Conservation (phyloP, 2,329 filamentous ascomycete species). For the Esteya vermicola region DNA sequence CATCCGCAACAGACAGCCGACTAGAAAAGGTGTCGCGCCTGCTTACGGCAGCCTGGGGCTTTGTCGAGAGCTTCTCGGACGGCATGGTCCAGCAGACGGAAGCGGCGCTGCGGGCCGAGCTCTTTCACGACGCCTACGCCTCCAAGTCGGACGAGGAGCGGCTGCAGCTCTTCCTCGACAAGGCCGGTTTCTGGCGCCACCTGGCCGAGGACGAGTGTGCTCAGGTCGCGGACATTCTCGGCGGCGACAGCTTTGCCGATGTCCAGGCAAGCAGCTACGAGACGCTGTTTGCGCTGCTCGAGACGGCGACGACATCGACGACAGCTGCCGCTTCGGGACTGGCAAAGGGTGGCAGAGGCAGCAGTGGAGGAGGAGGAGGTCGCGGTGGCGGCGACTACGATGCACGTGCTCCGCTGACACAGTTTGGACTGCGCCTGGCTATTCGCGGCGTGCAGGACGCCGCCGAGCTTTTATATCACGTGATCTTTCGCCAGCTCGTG, state of each 20-base stretch:
- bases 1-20: too few species aligned
- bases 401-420: conserved; percentile 43
- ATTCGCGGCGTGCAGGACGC: conserved; percentile 69
- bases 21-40: conserved; percentile 40
- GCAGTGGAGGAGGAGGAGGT: too few species aligned
- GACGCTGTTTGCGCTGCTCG: conserved; percentile 33
- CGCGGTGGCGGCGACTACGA: too few species aligned
- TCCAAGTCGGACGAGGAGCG: conserved; percentile 56
- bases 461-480: conserved; percentile 54
- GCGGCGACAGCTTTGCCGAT: conserved; percentile 47
- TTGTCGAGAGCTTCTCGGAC: conserved; percentile 57
- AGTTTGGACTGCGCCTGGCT: conserved; percentile 62
- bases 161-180: conserved; percentile 65
- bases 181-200: conserved; percentile 62
- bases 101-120: conserved; percentile 53
- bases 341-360: too few species aligned
- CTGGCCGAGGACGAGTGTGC: conserved; percentile 72
- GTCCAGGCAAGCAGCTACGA: conserved; percentile 41
- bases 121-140: conserved; percentile 60
- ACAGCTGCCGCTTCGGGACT: too few species aligned
- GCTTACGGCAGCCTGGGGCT: conserved; percentile 53
- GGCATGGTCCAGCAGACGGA: conserved; percentile 54
- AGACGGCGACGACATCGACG: conserved; percentile 25
- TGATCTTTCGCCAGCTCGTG: conserved; percentile 71
- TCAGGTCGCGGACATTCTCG: conserved; percentile 53